These are phyloP conservation scores for Apiospora kogelbergensis DNA, from an alignment of 2,329 filamentous ascomycete species.

Conservation along the genomic window DNA sequence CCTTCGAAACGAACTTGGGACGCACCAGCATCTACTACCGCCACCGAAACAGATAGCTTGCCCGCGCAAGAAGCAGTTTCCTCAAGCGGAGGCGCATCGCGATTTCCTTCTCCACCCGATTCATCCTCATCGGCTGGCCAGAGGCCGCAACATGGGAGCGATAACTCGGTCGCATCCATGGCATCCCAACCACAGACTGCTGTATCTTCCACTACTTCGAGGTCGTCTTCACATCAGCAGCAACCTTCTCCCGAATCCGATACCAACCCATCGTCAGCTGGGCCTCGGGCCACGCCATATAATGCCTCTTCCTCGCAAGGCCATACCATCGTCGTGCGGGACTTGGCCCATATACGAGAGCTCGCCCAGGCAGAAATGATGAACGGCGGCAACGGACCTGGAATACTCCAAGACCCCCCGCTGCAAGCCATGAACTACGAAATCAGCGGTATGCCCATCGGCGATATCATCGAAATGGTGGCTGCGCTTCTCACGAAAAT, in stretches of 20 bases:
- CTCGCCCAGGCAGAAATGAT: slow-evolving; percentile 78
- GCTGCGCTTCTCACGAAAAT: slow-evolving; percentile 95
- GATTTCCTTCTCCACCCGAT: slow-evolving; percentile 54
- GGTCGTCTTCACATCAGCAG: slow-evolving; percentile 26
- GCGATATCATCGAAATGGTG: slow-evolving; percentile 98
- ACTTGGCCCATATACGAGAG: slow-evolving; percentile 87
- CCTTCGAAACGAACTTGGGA: slow-evolving; percentile 32
- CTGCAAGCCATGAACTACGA: slow-evolving; percentile 72
- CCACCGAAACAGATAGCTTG: not conserved
- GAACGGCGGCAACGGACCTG: slow-evolving; percentile 46
- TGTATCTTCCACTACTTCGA: slow-evolving; percentile 23
- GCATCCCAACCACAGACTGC: slow-evolving; percentile 39
- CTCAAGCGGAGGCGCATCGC: slow-evolving; percentile 42
- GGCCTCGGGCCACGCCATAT: slow-evolving; percentile 27
- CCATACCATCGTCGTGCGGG: slow-evolving; percentile 74
- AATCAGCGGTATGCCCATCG: slow-evolving; percentile 95
- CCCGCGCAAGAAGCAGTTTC: slow-evolving; percentile 21
- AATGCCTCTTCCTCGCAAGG: slow-evolving; percentile 41
- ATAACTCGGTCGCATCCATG: slow-evolving; percentile 44
- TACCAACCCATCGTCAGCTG: slow-evolving; percentile 22
- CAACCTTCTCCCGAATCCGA: slow-evolving; percentile 31
- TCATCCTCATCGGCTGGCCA: slow-evolving; percentile 44
- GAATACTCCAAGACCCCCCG: slow-evolving; percentile 51
- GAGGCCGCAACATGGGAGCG: slow-evolving; percentile 41
- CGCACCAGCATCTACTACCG: slow-evolving; percentile 19